Conservation (phyloP, 208 protist genomes). For the Trypanosoma lewisi region DNA sequence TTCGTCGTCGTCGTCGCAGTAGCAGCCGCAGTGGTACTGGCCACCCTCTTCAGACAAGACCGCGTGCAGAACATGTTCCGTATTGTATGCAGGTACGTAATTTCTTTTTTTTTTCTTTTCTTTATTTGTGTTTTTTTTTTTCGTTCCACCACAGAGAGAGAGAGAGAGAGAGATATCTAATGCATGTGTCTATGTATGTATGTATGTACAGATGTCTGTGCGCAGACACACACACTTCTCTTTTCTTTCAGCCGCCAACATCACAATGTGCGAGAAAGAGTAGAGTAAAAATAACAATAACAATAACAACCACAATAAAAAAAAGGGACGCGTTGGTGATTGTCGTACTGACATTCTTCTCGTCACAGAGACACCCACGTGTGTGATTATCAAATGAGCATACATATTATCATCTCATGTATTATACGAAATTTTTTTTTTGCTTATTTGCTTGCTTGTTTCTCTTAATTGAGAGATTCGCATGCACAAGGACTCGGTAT, state of each 20-base stretch:
- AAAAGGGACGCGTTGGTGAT: too few species aligned
- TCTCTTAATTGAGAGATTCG: too few species aligned
- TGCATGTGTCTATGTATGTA: not conserved
- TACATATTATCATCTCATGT: not conserved
- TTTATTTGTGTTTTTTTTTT: not conserved
- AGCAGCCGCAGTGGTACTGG: not conserved
- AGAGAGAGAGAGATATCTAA: too few species aligned
- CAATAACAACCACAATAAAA: too few species aligned
- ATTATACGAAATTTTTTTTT: not conserved
- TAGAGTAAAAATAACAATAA: not conserved
- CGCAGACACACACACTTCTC: not conserved
- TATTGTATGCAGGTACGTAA: not conserved
- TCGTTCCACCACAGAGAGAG: too few species aligned
- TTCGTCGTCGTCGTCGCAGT: not conserved
- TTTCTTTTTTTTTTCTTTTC: not conserved
- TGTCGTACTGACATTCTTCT: too few species aligned
- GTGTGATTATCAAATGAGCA: not conserved
- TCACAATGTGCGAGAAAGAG: not conserved
- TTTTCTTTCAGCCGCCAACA: not conserved
- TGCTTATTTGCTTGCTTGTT: too few species aligned
- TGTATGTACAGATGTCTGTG: not conserved
- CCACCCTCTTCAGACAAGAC: not conserved
- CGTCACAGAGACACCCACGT: not conserved
- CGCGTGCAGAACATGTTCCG: not conserved
- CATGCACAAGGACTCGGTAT: not conserved